Percentiles rank a stretch among this genome's conserved stretches.
These are phyloP conservation scores for Pyracantha coccinea DNA, from an alignment of 331 rosid species.

Conservation along the genomic window DNA sequence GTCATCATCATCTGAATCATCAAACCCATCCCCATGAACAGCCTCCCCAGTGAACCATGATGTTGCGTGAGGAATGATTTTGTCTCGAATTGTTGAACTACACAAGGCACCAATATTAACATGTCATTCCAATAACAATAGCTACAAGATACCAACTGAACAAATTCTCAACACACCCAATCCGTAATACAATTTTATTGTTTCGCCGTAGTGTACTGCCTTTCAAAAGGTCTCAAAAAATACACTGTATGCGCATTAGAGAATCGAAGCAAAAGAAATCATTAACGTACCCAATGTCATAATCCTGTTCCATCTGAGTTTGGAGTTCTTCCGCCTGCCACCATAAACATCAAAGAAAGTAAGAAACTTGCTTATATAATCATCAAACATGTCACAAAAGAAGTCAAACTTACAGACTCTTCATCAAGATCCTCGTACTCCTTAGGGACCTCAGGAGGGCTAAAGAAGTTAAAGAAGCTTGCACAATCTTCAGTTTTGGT, in stretches of 20 bases:
- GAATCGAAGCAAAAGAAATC: not conserved
- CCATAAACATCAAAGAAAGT: constrained; percentile 10
- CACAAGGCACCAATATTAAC: constrained; percentile 5
- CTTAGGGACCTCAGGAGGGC: constrained; percentile 59
- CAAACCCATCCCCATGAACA: constrained; percentile 32
- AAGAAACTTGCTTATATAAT: not conserved
- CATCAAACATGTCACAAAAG: not conserved
- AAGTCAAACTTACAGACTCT: constrained; percentile 35
- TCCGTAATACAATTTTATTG: too few relatives aligned
- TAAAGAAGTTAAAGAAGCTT: constrained; percentile 73
- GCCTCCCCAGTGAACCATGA: constrained; percentile 81
- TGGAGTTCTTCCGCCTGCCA: constrained; percentile 58
- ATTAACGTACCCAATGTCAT: constrained; percentile 44
- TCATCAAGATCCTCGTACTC: constrained; percentile 52
- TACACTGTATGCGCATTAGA: not conserved
- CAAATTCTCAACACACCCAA: too few relatives aligned
- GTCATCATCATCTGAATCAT: constrained; percentile 26
- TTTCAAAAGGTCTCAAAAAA: not conserved
- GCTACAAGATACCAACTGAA: not conserved
- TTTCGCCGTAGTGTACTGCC: not conserved
- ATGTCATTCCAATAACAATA: not conserved
- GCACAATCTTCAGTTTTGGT: constrained; percentile 48
- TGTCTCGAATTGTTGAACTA: constrained; percentile 60
- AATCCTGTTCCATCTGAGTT: constrained; percentile 55
- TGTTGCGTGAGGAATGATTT: constrained; percentile 71